These are phyloP conservation scores for Diplosphaera chodatii DNA, from an alignment of 139 green algal genomes.

Conservation along the genomic window DNA sequence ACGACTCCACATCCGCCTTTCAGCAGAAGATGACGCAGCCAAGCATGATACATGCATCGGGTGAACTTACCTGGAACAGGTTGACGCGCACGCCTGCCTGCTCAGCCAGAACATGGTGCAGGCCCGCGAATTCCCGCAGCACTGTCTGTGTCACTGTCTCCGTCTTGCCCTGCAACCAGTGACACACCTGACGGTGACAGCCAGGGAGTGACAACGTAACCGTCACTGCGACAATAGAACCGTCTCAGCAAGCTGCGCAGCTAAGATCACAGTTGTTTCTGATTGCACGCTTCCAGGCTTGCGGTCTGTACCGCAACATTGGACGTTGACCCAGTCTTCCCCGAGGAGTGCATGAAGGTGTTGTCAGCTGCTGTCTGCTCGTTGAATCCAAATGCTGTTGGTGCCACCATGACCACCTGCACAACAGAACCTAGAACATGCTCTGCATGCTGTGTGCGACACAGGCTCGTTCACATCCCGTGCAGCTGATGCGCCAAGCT, in stretches of 20 bases:
- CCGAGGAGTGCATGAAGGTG: conserved; percentile 74
- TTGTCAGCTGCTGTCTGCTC: conserved; percentile 86
- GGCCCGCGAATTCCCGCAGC: conserved; percentile 67
- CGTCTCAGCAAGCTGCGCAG: too few relatives aligned
- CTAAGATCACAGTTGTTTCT: too few relatives aligned
- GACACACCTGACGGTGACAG: too few relatives aligned
- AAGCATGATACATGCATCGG: too few relatives aligned
- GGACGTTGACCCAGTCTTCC: conserved; percentile 13
- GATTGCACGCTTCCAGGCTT: background rate
- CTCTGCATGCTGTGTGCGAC: too few relatives aligned
- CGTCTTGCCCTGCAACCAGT: background rate
- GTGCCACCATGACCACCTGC: conserved; percentile 89
- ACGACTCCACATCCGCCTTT: too few relatives aligned
- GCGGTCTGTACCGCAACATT: conserved; percentile 12
- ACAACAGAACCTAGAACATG: too few relatives aligned
- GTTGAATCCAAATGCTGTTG: conserved; percentile 94
- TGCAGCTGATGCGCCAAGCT: too few relatives aligned
- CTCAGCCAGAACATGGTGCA: conserved; percentile 75
- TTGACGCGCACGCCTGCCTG: conserved; percentile 36
- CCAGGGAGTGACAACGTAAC: too few relatives aligned
- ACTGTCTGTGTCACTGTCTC: conserved; percentile 30
- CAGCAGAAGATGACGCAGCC: too few relatives aligned
- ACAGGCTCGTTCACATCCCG: too few relatives aligned
- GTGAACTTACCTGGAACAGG: conserved; percentile 19
- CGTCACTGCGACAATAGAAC: too few relatives aligned